Conservation (phyloP, 1,139 yeast species). For the Tardiomyces digboiensis region DNA sequence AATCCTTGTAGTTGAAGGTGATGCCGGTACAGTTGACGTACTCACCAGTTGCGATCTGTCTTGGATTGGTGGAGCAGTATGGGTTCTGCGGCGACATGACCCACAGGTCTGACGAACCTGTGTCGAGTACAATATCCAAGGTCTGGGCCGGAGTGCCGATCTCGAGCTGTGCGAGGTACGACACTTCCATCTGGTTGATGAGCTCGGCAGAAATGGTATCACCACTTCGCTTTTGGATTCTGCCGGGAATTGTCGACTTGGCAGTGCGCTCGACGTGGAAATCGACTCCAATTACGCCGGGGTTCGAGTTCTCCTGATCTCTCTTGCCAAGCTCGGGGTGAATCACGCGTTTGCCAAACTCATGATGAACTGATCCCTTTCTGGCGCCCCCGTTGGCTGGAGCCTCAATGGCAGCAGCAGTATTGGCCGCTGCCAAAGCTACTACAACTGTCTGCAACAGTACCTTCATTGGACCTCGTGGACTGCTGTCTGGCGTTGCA, state of each 20-base stretch:
- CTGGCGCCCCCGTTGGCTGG: too few relatives aligned
- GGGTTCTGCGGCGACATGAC: constrained; percentile 7
- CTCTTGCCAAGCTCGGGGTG: too few relatives aligned
- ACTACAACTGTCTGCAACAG: too few relatives aligned
- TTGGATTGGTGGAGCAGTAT: constrained; percentile 43
- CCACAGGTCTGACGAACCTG: constrained; percentile 12
- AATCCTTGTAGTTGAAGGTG: constrained; percentile 11
- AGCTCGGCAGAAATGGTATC: neutral
- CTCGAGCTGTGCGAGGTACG: constrained; percentile 1
- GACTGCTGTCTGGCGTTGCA: too few relatives aligned
- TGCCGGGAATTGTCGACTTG: neutral
- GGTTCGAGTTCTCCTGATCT: too few relatives aligned
- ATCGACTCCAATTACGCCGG: neutral
- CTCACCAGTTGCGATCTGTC: neutral
- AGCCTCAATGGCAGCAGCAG: too few relatives aligned
- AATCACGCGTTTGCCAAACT: too few relatives aligned
- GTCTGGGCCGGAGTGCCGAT: constrained; percentile 9
- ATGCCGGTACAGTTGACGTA: constrained; percentile 8
- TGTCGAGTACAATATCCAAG: constrained; percentile 6
- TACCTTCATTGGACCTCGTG: too few relatives aligned
- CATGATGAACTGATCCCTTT: too few relatives aligned
- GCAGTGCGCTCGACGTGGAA: neutral
- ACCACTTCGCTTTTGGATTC: neutral
- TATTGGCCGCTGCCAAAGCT: too few relatives aligned
- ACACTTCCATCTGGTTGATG: neutral